Base-by-base conservation (phyloP, 495 filamentous ascomycete genomes). In the Bryoglossum gracile region DNA sequence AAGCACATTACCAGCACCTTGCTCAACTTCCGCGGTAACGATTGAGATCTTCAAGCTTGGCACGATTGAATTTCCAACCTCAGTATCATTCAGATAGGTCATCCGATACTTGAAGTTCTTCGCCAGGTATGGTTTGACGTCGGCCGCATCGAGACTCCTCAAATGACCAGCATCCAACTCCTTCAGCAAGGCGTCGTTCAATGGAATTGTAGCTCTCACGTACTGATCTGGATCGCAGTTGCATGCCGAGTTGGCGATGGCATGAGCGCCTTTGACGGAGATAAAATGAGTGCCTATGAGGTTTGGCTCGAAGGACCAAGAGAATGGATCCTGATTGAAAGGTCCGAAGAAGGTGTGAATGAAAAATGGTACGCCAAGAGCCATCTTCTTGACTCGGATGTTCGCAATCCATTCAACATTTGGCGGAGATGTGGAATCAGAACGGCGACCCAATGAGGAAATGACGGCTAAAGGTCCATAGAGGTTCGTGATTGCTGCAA, bases 281-380 rank as follows among this genome's bases (percentile, higher is more conserved):
- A 83, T 65, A 11, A 68, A 71, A 41, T 78, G 68, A 6, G 76
- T 71, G 4, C 79, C 82, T 6, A 81, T 64, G 8, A 80, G 67
- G 41, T 64, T 73, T 3, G 63, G 50, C 3, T 69, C 66, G 26
- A 58, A 56, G 8, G 67, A 57, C 72, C 75, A 80, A 2, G 52
- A 46, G 5, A 45, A 46, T 0, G 68, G 54, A 39, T 76, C 63
- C 3, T 43, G 23, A n/a, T 65, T 62, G 3, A 67, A 59, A 6
- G 61, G 56, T 3, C 80, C 79, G 8, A 83, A 51, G 62, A 84
- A 86, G 45, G 86, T 58, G 58, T 78, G 73, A 43, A 86, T 65
- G 30, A 68, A 72, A 61, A 79, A 82, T 1, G 77, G 70, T 16
- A 66, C 69, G 21, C 65, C 55, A 26, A 82, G 59, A 13, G 71